Conservation (phyloP, 1,284 basidiomycete species). For the Leccinum pachyderme region DNA sequence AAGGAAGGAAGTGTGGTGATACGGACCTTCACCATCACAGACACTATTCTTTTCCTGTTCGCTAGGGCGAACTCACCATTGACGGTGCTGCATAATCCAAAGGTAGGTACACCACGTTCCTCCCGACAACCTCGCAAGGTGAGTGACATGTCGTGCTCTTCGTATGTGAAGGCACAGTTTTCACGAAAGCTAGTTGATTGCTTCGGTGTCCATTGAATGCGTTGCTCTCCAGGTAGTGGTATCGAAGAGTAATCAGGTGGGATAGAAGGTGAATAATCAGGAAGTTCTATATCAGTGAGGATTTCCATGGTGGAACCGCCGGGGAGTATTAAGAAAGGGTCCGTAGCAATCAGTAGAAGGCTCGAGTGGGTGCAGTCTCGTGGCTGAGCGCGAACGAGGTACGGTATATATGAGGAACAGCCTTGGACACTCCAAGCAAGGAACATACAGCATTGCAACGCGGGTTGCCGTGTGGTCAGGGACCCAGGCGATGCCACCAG, state of each 20-base stretch:
- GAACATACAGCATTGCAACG: slow-evolving; percentile 4
- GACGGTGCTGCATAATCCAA: slow-evolving; percentile 33
- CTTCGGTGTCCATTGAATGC: slow-evolving; percentile 33
- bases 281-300: slow-evolving; percentile 19
- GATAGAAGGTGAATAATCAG: slow-evolving; percentile 29
- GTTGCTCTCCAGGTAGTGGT: slow-evolving; percentile 33
- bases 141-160: slow-evolving; percentile 32
- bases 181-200: slow-evolving; percentile 16
- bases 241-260: slow-evolving; percentile 36
- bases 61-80: slow-evolving; percentile 42
- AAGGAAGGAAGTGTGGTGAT: neutral
- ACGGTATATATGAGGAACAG: slow-evolving; percentile 29
- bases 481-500: slow-evolving; percentile 16
- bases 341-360: neutral
- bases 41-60: slow-evolving; percentile 38
- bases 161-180: slow-evolving; percentile 31
- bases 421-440: slow-evolving; percentile 9
- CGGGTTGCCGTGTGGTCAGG: slow-evolving; percentile 12
- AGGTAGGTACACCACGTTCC: slow-evolving; percentile 31
- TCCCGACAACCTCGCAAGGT: slow-evolving; percentile 31
- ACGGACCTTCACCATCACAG: slow-evolving; percentile 47
- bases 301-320: slow-evolving; percentile 16
- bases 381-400: slow-evolving; percentile 5
- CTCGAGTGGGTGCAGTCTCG: slow-evolving; percentile 1
- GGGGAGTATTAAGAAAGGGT: neutral